Evolutionary conservation across 208 protist species (phyloP).

Genomic region (Leishmania major): DNA sequence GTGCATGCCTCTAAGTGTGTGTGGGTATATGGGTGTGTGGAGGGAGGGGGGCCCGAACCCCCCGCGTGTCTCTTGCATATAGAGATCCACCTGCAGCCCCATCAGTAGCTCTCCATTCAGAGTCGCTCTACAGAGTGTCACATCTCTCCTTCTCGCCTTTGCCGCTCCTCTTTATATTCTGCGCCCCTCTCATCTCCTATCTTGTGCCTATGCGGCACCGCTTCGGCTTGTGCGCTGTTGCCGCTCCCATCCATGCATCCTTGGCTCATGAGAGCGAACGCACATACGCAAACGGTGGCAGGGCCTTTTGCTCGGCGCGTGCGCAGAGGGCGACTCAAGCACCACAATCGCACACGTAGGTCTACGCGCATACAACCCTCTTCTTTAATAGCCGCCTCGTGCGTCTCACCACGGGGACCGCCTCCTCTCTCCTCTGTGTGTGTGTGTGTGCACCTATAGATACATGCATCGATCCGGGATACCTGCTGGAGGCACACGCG

Average conservation of each 20-base stretch:
- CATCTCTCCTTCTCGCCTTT: not conserved
- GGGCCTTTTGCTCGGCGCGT: not conserved
- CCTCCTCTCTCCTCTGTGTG: not conserved
- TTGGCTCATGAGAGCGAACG: not conserved
- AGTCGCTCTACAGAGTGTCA: not conserved
- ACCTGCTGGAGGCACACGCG: not conserved
- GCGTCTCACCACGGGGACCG: not conserved
- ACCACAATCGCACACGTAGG: not conserved
- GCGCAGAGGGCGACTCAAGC: not conserved
- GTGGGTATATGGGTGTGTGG: not conserved
- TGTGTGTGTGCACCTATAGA: slow-evolving; percentile 10
- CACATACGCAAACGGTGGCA: not conserved
- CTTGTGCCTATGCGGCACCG: not conserved
- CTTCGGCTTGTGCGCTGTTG: not conserved
- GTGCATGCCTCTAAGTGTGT: not conserved
- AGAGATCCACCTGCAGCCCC: not conserved
- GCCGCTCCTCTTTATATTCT: not conserved
- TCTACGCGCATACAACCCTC: not conserved
- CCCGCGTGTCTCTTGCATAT: not conserved
- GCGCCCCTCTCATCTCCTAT: not conserved
- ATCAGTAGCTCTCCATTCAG: not conserved
- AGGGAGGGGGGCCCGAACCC: not conserved
- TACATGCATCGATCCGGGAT: slow-evolving; percentile 5
- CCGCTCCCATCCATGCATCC: not conserved
- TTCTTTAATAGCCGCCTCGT: not conserved